Evolutionary conservation across 768 basidiomycete species (phyloP), one percentile per base, ranked within the genome.

Genomic region (Gloeopeniophorella convolvens): DNA sequence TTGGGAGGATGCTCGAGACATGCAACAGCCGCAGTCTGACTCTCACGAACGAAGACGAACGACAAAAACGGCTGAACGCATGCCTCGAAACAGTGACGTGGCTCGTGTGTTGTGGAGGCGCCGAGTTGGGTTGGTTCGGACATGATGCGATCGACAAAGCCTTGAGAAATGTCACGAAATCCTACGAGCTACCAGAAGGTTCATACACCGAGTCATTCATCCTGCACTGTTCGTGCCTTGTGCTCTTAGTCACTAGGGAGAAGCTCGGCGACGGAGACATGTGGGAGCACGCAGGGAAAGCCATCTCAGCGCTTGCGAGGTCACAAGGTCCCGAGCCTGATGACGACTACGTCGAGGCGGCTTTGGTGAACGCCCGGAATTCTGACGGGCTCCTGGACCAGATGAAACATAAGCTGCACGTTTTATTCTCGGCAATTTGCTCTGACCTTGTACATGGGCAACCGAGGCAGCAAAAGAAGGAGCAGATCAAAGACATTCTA

Each of bases 221-320:
- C 9, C 9, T 32, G 15, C 47, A 32, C n/a, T 48, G 47, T 39
- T 42, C 48, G 7, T 49, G 48, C 33, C 40, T 49, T 21, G 33
- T 40, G 13, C 40, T 48, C 32, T 31, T 48, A 18, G 32, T 26
- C 3, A 11, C 34, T 42, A 39, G 32, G 5, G 23, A n/a, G 32
- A 35, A 42, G 40, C 7, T 49, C 3, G 23, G 28, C 2, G 13
- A 9, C n/a, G 20, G 30, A 3, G 10, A 10, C 13, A 21, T 35
- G 16, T 8, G 27, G 20, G n/a, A 27, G 10, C 20, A 21, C n/a
- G 42, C 55, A 12, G 35, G 6, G 1, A 26, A 11, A 1, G 18
- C 18, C 5, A 21, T 50, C 1, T 15, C 12, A 8, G 35, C 11
- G 2, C 33, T 45, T 23, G 42, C 51, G 9, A n/a, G 23, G 11